Evolutionary conservation across 176 grass and related monocot species (phyloP), one percentile per base, ranked within the genome.

Genomic region (Lolium perenne): DNA sequence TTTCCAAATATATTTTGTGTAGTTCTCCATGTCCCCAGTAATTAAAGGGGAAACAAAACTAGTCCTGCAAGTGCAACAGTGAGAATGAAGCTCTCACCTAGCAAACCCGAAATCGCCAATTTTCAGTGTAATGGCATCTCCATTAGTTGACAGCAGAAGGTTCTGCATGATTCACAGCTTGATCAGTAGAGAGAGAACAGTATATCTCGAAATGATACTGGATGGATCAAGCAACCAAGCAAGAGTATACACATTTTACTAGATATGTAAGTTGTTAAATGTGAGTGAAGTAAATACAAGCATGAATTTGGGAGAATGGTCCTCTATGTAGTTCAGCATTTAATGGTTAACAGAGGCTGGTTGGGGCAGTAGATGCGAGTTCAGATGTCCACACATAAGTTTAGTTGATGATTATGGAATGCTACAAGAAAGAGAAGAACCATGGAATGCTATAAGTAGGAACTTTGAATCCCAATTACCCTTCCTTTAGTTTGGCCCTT

Each of bases 71-170:
- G 20, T 21, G 21, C 15, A 80, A 80, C 21, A 17, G 49, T 9
- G 53, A 55, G 32, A 9, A 40, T 38, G 79, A 49, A 72, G 11
- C 64, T 70, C 72, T 84, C 83, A 95, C 93, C 86, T 92, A 17
- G 93, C 90, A 79, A 95, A 90, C 57, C 93, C 90, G 76, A 95
- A 95, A 88, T 92, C 93, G 20, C 90, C 93, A 70, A 95, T 95
- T 80, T 92, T 92, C 80, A 95, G 45, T 48, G 90, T 66, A 41
- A 87, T 75, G 26, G 15, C 40, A 75, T 89, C 90, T 82, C 78
- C 88, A 51, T 60, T 76, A 49, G 68, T 85, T 87, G 88, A 89
- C 66, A 95, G 64, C 25, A 95, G 83, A 87, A 95, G 90, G 51
- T 95, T 95, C 93, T 95, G 83, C 57, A 43, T 22, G 47, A 85